Evolutionary conservation across 257 asterid genomes (phyloP).

Genomic region (Leptodermis oblonga): DNA sequence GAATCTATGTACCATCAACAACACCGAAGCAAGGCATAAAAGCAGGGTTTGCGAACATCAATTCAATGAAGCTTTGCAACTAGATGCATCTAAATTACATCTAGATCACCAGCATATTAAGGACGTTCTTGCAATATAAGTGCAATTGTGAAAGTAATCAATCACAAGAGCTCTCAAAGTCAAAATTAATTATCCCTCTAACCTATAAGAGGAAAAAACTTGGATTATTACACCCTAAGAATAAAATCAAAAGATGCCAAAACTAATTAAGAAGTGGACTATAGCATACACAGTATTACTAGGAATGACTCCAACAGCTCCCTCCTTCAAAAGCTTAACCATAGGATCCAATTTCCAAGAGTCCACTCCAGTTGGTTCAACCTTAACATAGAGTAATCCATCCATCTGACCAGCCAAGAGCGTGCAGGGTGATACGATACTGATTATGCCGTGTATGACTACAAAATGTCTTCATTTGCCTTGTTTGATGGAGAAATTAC

Average conservation of each 20-base stretch:
- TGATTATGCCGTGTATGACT: constrained; percentile 8
- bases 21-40: no score
- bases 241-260: no score
- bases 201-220: no score
- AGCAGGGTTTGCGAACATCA: neutral
- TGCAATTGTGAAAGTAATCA: no score
- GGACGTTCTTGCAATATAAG: no score
- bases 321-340: constrained; percentile 66
- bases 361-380: constrained; percentile 75
- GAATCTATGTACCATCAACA: no score
- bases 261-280: neutral
- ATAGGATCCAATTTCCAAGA: constrained; percentile 86
- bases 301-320: constrained; percentile 98
- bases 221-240: no score
- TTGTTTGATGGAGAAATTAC: constrained; percentile 9
- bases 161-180: neutral
- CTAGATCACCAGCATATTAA: neutral
- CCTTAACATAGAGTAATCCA: constrained; percentile 60
- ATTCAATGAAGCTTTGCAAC: neutral
- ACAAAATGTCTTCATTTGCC: constrained; percentile 12
- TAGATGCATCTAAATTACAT: neutral
- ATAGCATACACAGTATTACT: constrained; percentile 77
- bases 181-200: no score
- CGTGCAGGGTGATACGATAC: no score
- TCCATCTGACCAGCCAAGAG: constrained; percentile 58